A percentile compares a stretch with the other conserved stretches of the same genome.
phyloP scores from a whole-genome alignment of 768 basidiomycete species.

The Phlebiopsis gigantea region DNA sequence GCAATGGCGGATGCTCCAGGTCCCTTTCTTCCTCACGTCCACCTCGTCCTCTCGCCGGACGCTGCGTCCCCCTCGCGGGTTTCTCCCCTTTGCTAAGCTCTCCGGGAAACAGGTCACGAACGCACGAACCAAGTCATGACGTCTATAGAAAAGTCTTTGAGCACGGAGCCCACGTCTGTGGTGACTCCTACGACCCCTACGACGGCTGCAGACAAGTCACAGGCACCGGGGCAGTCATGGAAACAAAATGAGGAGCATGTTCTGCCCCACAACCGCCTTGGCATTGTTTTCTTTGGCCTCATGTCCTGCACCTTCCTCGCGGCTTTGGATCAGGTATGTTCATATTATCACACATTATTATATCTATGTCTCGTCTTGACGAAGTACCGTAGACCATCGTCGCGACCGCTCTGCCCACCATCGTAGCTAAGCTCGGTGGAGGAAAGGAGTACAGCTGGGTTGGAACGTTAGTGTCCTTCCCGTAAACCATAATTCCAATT shows the following conservation, averaged over 20 bases:
- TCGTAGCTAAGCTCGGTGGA: constrained; percentile 39
- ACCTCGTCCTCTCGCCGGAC: constrained; percentile 4
- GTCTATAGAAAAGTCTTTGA: not conserved
- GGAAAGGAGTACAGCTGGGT: constrained; percentile 46
- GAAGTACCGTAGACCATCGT: constrained; percentile 34
- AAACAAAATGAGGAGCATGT: constrained; percentile 35
- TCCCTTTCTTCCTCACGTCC: constrained; percentile 4
- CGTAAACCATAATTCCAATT: not conserved
- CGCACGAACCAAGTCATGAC: not conserved
- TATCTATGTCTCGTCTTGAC: not conserved
- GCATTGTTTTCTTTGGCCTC: constrained; percentile 38
- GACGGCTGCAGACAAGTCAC: not conserved
- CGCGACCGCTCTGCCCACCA: constrained; percentile 46
- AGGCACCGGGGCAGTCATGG: constrained; percentile 32
- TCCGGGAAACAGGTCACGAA: not conserved
- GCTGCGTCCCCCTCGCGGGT: not conserved
- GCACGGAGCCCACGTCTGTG: not conserved
- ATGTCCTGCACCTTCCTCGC: constrained; percentile 41
- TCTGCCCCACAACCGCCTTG: constrained; percentile 37
- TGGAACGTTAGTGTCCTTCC: constrained; percentile 29
- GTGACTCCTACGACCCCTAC: constrained; percentile 1
- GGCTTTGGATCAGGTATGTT: constrained; percentile 40
- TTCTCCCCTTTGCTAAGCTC: not conserved
- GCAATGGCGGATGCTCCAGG: not conserved
- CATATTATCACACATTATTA: too few relatives aligned